Evolutionary conservation across 1,284 basidiomycete species (phyloP).

Genomic region (Ustilago trichophora): DNA sequence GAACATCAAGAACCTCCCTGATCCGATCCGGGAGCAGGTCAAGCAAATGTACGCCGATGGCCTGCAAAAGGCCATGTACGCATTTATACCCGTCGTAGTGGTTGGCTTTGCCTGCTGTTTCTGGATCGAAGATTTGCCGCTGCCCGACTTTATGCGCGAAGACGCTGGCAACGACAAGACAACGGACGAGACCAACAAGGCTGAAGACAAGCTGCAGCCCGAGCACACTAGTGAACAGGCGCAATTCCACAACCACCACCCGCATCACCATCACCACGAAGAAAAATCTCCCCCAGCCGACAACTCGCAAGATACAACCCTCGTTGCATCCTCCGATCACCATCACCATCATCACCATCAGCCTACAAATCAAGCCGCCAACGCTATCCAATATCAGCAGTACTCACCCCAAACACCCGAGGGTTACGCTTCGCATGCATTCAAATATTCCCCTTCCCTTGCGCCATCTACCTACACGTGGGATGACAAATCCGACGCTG

Average conservation of each 20-base stretch:
- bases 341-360: constrained; percentile 4
- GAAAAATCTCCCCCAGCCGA: not conserved
- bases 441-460: constrained; percentile 2
- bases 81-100: constrained; percentile 40
- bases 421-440: constrained; percentile 15
- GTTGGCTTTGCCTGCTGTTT: constrained; percentile 41
- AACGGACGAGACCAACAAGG: not conserved
- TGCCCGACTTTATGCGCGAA: constrained; percentile 43
- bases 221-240: not conserved
- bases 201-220: not conserved
- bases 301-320: constrained; percentile 15
- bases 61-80: constrained; percentile 34
- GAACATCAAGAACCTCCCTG: constrained; percentile 31
- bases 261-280: not conserved
- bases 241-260: not conserved
- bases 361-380: too few relatives aligned
- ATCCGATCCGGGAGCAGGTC: constrained; percentile 25
- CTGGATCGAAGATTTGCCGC: constrained; percentile 47
- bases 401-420: constrained; percentile 3
- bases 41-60: constrained; percentile 42
- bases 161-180: too few relatives aligned
- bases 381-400: not conserved
- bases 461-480: not conserved
- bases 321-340: constrained; percentile 9
- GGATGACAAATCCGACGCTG: constrained; percentile 5